phyloP scores from a whole-genome alignment of 805 yeast species.

The Cephaloascus fragrans region DNA sequence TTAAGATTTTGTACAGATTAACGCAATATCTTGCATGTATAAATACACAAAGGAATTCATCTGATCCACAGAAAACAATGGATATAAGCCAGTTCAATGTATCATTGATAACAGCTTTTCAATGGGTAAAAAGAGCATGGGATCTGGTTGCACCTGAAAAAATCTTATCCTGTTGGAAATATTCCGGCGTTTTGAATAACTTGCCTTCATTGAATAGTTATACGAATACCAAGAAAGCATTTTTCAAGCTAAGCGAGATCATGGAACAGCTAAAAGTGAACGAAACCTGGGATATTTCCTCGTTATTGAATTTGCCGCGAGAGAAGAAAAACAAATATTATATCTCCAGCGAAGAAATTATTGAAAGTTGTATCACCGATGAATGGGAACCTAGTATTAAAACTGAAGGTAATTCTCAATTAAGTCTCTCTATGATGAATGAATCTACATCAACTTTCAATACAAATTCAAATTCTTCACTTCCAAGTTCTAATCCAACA shows the following conservation, averaged over 20 bases:
- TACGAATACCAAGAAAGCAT: slow-evolving; percentile 16
- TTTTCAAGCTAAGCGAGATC: slow-evolving; percentile 33
- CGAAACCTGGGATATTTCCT: slow-evolving; percentile 49
- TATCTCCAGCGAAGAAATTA: slow-evolving; percentile 50
- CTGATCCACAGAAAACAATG: not conserved
- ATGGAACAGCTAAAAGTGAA: slow-evolving; percentile 39
- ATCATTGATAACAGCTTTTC: slow-evolving; percentile 46
- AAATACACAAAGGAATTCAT: slow-evolving; percentile 13
- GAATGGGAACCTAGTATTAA: slow-evolving; percentile 17
- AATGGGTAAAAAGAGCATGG: slow-evolving; percentile 53
- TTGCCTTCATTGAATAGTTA: slow-evolving; percentile 17
- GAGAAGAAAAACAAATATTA: slow-evolving; percentile 35
- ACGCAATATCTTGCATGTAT: slow-evolving; percentile 45
- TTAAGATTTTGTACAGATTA: slow-evolving; percentile 45
- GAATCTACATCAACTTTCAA: no score
- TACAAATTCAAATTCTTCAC: no score
- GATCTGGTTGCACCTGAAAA: slow-evolving; percentile 19
- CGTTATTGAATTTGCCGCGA: slow-evolving; percentile 37
- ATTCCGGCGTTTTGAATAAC: slow-evolving; percentile 25
- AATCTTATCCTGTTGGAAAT: slow-evolving; percentile 25
- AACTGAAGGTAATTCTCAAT: no score
- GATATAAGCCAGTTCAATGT: slow-evolving; percentile 30
- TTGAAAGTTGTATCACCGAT: slow-evolving; percentile 50
- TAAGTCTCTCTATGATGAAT: no score
- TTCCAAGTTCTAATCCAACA: no score